phyloP scores from a whole-genome alignment of 2,329 filamentous ascomycete genomes.

The Hymenoscyphus infarciens region DNA sequence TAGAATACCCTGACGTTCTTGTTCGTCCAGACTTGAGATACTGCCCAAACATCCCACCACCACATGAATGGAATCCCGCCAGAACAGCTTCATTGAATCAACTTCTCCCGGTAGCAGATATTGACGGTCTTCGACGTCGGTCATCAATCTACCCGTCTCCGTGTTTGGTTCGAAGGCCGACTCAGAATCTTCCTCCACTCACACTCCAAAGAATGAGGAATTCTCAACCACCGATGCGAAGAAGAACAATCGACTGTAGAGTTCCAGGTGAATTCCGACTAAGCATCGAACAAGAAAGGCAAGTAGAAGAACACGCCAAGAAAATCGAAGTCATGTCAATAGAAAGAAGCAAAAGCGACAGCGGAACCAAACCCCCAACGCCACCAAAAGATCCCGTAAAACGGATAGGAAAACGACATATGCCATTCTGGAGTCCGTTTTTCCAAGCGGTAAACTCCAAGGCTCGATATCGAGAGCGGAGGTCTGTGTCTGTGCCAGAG shows the following conservation, averaged over 20 bases:
- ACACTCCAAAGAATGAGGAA: constrained; percentile 9
- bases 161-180: constrained; percentile 15
- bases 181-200: constrained; percentile 15
- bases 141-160: constrained; percentile 17
- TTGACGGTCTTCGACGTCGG: constrained; percentile 16
- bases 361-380: not conserved
- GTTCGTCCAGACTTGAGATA: constrained; percentile 25
- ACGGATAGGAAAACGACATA: not conserved
- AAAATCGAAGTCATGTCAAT: constrained; percentile 19
- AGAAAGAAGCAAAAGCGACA: not conserved
- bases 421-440: constrained; percentile 3
- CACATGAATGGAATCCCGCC: constrained; percentile 23
- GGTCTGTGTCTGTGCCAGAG: not conserved
- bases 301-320: constrained; percentile 23
- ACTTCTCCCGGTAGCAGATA: constrained; percentile 21
- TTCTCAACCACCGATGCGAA: not conserved
- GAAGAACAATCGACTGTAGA: constrained; percentile 10
- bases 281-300: constrained; percentile 18
- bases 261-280: constrained; percentile 18
- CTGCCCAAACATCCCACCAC: constrained; percentile 23
- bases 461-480: constrained; percentile 8
- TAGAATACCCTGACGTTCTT: constrained; percentile 27
- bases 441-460: constrained; percentile 9
- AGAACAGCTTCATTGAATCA: constrained; percentile 22
- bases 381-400: constrained; percentile 1